phyloP scores from a whole-genome alignment of 306 rosid species.

The Castanospermum australe region DNA sequence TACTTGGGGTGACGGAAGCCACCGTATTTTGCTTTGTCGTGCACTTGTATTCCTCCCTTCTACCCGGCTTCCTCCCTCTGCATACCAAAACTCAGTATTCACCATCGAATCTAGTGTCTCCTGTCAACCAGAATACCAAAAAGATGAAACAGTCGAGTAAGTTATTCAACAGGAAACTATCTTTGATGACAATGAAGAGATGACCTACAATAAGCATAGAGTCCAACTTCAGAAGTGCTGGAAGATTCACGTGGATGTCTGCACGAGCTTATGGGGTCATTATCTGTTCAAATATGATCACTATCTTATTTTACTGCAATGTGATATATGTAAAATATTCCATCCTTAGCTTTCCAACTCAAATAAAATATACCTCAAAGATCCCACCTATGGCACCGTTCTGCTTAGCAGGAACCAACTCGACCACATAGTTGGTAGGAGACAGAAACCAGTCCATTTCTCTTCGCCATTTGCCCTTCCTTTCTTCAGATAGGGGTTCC shows the following conservation, averaged over 20 bases:
- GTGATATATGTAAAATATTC: not conserved
- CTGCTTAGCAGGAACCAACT: slow-evolving; percentile 91
- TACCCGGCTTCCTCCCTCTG: slow-evolving; percentile 72
- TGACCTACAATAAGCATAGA: slow-evolving; percentile 87
- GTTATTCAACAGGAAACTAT: not conserved
- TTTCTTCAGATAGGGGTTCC: slow-evolving; percentile 83
- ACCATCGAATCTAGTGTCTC: slow-evolving; percentile 82
- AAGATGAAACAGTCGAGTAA: not conserved
- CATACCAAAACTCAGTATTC: slow-evolving; percentile 80
- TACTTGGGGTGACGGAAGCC: slow-evolving; percentile 80
- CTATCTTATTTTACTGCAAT: slow-evolving; percentile 1
- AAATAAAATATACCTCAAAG: slow-evolving; percentile 62
- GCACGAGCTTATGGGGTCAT: slow-evolving; percentile 91
- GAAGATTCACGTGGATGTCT: slow-evolving; percentile 79
- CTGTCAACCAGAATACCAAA: slow-evolving; percentile 40
- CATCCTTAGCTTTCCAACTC: not conserved
- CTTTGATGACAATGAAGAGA: slow-evolving; percentile 25
- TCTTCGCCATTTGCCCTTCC: slow-evolving; percentile 68
- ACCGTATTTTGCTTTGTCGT: slow-evolving; percentile 73
- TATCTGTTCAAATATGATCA: slow-evolving; percentile 50
- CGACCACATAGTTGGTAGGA: slow-evolving; percentile 91
- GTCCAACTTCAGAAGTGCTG: slow-evolving; percentile 89
- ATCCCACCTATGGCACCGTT: slow-evolving; percentile 70
- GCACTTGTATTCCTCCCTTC: slow-evolving; percentile 59
- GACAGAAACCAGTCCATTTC: slow-evolving; percentile 92